Percentiles rank a stretch among this genome's conserved stretches.
These are phyloP conservation scores for Stagonosporopsis vannaccii DNA, from an alignment of 2,329 filamentous ascomycete species.

Conservation along the genomic window DNA sequence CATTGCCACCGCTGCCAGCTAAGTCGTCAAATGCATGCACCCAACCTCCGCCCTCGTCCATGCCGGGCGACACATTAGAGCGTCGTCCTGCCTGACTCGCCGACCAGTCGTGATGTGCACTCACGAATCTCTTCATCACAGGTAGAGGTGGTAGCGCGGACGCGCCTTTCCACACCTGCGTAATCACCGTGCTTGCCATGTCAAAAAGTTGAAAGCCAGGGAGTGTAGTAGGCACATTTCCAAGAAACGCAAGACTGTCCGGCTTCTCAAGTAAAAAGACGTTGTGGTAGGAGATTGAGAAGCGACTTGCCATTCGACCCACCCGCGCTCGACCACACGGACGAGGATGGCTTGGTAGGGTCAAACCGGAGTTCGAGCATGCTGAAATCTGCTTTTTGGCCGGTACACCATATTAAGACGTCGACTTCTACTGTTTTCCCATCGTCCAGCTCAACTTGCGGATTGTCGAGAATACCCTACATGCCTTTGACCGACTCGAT, in stretches of 20 bases:
- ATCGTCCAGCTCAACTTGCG: slow-evolving; percentile 40
- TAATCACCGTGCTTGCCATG: slow-evolving; percentile 55
- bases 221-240: slow-evolving; percentile 48
- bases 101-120: slow-evolving; percentile 32
- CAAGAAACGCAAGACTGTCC: slow-evolving; percentile 54
- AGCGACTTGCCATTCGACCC: slow-evolving; percentile 41
- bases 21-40: slow-evolving; percentile 52
- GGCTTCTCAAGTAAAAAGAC: slow-evolving; percentile 55
- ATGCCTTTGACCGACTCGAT: slow-evolving; percentile 29
- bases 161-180: slow-evolving; percentile 55
- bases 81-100: slow-evolving; percentile 43
- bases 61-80: slow-evolving; percentile 39
- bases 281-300: slow-evolving; percentile 53
- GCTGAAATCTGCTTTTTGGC: slow-evolving; percentile 42
- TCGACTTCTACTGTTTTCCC: slow-evolving; percentile 42
- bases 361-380: slow-evolving; percentile 34
- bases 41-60: slow-evolving; percentile 38
- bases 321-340: slow-evolving; percentile 24
- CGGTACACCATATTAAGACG: slow-evolving; percentile 47
- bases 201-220: slow-evolving; percentile 46
- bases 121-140: slow-evolving; percentile 40
- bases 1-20: slow-evolving; percentile 52
- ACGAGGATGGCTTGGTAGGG: slow-evolving; percentile 24
- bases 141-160: slow-evolving; percentile 46
- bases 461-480: slow-evolving; percentile 16